A percentile compares a stretch with the other conserved stretches of the same genome.
phyloP scores from a whole-genome alignment of 805 yeast genomes.

The Brettanomyces custersianus region DNA sequence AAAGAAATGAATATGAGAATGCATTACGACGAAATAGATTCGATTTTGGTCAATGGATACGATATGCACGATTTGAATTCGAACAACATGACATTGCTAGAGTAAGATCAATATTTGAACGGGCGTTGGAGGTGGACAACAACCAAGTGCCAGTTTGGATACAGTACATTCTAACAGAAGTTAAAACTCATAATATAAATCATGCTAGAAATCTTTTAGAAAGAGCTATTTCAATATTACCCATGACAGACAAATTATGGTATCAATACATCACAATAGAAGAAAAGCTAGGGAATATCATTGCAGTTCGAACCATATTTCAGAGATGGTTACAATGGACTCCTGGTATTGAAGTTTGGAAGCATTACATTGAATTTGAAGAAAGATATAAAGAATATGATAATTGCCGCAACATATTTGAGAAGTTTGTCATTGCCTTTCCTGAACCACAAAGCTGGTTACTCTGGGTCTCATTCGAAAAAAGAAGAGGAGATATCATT shows the following conservation, averaged over 20 bases:
- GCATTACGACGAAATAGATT: slow-evolving; percentile 79
- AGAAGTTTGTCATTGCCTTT: slow-evolving; percentile 43
- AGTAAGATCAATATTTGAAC: slow-evolving; percentile 80
- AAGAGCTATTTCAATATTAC: slow-evolving; percentile 64
- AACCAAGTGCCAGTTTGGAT: slow-evolving; percentile 80
- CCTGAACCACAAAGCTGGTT: slow-evolving; percentile 57
- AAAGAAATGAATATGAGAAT: slow-evolving; percentile 75
- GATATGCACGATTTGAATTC: slow-evolving; percentile 84
- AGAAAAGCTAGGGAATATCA: slow-evolving; percentile 60
- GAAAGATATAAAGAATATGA: slow-evolving; percentile 44
- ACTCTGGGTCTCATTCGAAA: slow-evolving; percentile 69
- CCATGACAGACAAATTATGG: slow-evolving; percentile 83
- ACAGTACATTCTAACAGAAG: slow-evolving; percentile 70
- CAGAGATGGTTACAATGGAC: slow-evolving; percentile 77
- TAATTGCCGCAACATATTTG: slow-evolving; percentile 51
- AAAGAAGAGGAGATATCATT: slow-evolving; percentile 34
- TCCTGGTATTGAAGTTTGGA: slow-evolving; percentile 63
- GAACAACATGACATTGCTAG: slow-evolving; percentile 70
- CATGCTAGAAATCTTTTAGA: slow-evolving; percentile 85
- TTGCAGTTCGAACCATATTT: slow-evolving; percentile 56
- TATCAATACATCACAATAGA: slow-evolving; percentile 73
- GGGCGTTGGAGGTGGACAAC: slow-evolving; percentile 72
- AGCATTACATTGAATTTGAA: slow-evolving; percentile 65
- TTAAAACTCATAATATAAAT: slow-evolving; percentile 61
- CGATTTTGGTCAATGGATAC: slow-evolving; percentile 80